Evolutionary conservation across 345 rosid species (phyloP), one percentile per base, ranked within the genome.

Genomic region (Hirschfeldia incana): DNA sequence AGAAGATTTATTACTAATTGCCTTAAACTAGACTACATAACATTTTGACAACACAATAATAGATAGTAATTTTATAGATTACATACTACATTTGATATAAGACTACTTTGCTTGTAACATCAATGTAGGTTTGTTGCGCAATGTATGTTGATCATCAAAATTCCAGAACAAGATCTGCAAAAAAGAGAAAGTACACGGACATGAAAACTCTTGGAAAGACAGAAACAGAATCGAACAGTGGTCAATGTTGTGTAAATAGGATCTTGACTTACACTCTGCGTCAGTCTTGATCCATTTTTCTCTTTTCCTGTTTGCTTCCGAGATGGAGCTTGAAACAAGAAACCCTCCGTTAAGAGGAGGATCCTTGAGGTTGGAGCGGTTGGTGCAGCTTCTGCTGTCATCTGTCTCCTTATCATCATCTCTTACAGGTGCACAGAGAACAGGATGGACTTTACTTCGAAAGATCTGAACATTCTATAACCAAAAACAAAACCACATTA

Each of bases 221-320:
- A 13, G 33, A 37, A 69, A 28, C 8, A 28, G 17, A 29, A 62
- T 0, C 37, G 17, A 30, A 15, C 1, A n/a, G 44, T 78, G 7
- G 11, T 16, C 12, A 13, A 0, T 79, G 55, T 55, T 58, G 39
- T 30, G 53, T 44, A 12, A 12, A 21, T n/a, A 67, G 55, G 29
- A 36, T 69, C 29, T 80, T 74, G 65, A 65, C 83, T 70, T 75
- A 80, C 80, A 80, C 17, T 80, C 80, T 15, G 73, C 13, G 57
- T 80, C 80, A 4, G 76, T 75, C 69, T 75, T 80, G 73, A 80
- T 75, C 83, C 83, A 80, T 28, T 75, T 75, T 70, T 70, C 80
- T 70, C 59, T 28, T 10, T 32, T 70, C 57, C 3, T 58, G 64
- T 70, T 70, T 0, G 28, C 27, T 17, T 66, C 27, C 2, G 34